These are phyloP conservation scores for Xylaria scruposa DNA, from an alignment of 495 filamentous ascomycete genomes.

Conservation along the genomic window DNA sequence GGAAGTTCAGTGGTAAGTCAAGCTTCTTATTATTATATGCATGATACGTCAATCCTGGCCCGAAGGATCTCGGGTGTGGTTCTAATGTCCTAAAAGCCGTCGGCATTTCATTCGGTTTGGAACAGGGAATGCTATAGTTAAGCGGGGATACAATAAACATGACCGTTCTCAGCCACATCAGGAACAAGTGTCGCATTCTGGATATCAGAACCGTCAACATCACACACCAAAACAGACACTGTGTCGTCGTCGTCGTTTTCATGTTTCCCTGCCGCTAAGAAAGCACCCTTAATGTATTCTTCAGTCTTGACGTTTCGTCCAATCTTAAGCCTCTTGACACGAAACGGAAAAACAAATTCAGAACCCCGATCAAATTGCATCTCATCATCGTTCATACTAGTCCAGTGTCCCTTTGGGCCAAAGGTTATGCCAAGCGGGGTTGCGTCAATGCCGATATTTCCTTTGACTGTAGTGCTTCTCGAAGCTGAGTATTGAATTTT, in stretches of 20 bases:
- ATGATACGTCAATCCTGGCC: no score
- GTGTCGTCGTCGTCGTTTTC: not conserved
- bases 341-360: constrained; percentile 3
- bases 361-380: not conserved
- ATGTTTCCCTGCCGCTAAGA: not conserved
- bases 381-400: not conserved
- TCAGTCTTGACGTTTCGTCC: not conserved
- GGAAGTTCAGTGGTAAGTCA: no score
- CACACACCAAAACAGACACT: not conserved
- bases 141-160: not conserved
- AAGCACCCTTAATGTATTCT: not conserved
- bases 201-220: constrained; percentile 7
- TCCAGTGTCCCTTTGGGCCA: not conserved
- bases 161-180: constrained; percentile 5
- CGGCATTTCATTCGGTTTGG: no score
- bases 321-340: constrained; percentile 7
- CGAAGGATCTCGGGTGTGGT: no score
- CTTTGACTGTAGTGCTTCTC: not conserved
- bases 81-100: no score
- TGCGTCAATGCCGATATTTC: not conserved
- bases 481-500: not conserved
- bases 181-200: not conserved
- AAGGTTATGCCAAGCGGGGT: not conserved
- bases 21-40: no score
- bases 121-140: no score